Conservation (phyloP, 371 early-diverging fungal species). For the Rhizomucor miehei region DNA sequence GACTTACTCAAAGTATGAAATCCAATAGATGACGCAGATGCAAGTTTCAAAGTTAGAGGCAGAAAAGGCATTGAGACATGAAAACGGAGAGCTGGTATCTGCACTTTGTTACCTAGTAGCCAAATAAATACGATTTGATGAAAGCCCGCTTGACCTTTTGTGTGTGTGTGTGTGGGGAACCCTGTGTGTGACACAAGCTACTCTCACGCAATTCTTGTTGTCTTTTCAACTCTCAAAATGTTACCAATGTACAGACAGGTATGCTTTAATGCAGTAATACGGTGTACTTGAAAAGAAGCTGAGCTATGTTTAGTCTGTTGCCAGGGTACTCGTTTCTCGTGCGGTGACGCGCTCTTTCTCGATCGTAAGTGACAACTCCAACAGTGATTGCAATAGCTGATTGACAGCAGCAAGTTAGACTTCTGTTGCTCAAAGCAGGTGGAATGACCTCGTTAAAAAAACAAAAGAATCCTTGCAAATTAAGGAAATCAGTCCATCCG, state of each 20-base stretch:
- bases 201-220: background rate
- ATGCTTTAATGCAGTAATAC: too few species aligned
- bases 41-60: slow-evolving; percentile 21
- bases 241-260: background rate
- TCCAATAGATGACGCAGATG: slow-evolving; percentile 33
- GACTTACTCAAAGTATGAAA: too few species aligned
- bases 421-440: background rate
- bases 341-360: too few species aligned
- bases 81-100: slow-evolving; percentile 22
- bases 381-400: too few species aligned
- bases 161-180: background rate
- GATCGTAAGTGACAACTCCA: too few species aligned
- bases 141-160: too few species aligned
- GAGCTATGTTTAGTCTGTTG: too few species aligned
- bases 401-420: too few species aligned
- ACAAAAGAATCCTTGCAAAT: background rate
- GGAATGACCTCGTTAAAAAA: background rate
- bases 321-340: too few species aligned
- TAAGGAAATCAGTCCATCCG: slow-evolving; percentile 4
- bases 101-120: slow-evolving; percentile 37
- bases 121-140: slow-evolving; percentile 13
- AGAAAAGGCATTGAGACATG: slow-evolving; percentile 12
- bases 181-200: background rate
- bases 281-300: too few species aligned
- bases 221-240: background rate